These are phyloP conservation scores for Alternaria arborescens DNA, from an alignment of 2,329 filamentous ascomycete species.

Conservation along the genomic window DNA sequence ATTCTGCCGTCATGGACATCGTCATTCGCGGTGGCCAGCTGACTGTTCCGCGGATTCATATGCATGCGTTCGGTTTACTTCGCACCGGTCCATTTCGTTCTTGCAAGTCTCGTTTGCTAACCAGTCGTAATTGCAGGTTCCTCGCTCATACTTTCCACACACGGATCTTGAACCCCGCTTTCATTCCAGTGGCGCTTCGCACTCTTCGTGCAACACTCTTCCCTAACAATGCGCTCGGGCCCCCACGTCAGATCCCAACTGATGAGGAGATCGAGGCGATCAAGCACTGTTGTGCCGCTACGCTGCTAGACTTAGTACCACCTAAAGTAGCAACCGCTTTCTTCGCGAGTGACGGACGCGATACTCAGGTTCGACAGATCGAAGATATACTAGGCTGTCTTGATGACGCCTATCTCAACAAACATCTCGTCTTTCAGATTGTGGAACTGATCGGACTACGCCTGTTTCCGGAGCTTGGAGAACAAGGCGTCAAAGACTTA, in stretches of 20 bases:
- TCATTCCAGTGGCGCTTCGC: conserved; percentile 63
- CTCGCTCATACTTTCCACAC: conserved; percentile 56
- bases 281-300: conserved; percentile 71
- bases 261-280: conserved; percentile 69
- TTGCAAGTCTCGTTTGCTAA: conserved; percentile 37
- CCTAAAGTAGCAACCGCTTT: conserved; percentile 49
- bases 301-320: conserved; percentile 61
- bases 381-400: conserved; percentile 74
- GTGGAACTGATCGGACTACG: conserved; percentile 84
- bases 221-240: conserved; percentile 80
- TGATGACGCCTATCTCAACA: conserved; percentile 87
- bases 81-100: conserved; percentile 34
- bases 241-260: conserved; percentile 66
- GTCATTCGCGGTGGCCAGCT: conserved; percentile 29
- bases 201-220: conserved; percentile 81
- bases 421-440: conserved; percentile 84
- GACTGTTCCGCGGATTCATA: conserved; percentile 35
- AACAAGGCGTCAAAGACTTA: conserved; percentile 74
- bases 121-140: conserved; percentile 49
- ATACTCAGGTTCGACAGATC: conserved; percentile 67
- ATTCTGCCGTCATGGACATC: conserved; percentile 8
- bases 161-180: conserved; percentile 54
- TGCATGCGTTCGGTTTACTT: conserved; percentile 29
- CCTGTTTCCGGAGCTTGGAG: conserved; percentile 82
- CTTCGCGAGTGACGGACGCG: conserved; percentile 48